Conservation (phyloP, 2,329 filamentous ascomycete genomes). For the Fusarium solani-melongenae region DNA sequence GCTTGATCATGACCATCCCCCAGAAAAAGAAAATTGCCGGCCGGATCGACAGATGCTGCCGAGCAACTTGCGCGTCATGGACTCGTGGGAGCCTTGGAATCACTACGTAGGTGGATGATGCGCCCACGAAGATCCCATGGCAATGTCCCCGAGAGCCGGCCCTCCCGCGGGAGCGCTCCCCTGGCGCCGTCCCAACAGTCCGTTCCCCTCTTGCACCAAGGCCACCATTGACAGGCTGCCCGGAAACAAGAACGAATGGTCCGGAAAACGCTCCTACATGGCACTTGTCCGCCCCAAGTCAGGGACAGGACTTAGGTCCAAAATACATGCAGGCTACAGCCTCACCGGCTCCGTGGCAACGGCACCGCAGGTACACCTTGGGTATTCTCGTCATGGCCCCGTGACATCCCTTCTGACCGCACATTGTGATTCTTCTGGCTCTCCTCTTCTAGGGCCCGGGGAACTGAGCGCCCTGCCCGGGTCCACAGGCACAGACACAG, state of each 20-base stretch:
- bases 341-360: slow-evolving; percentile 14
- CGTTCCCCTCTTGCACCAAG: slow-evolving; percentile 23
- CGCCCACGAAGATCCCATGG: not conserved
- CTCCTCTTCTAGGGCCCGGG: slow-evolving; percentile 20
- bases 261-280: slow-evolving; percentile 31
- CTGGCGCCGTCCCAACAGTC: slow-evolving; percentile 23
- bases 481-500: slow-evolving; percentile 24
- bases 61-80: slow-evolving; percentile 3
- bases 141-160: slow-evolving; percentile 20
- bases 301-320: slow-evolving; percentile 21
- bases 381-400: slow-evolving; percentile 29
- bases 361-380: slow-evolving; percentile 19
- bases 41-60: not conserved
- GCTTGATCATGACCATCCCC: not conserved
- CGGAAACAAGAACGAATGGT: slow-evolving; percentile 33
- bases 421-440: slow-evolving; percentile 28
- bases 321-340: slow-evolving; percentile 27
- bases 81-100: not conserved
- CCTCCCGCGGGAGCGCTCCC: slow-evolving; percentile 16
- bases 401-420: slow-evolving; percentile 38
- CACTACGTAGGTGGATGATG: slow-evolving; percentile 5
- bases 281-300: slow-evolving; percentile 15
- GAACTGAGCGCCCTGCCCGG: slow-evolving; percentile 27
- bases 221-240: slow-evolving; percentile 26
- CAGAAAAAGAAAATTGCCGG: not conserved